These are phyloP conservation scores for Raffaelea albimanens DNA, from an alignment of 2,329 filamentous ascomycete species.

Conservation along the genomic window DNA sequence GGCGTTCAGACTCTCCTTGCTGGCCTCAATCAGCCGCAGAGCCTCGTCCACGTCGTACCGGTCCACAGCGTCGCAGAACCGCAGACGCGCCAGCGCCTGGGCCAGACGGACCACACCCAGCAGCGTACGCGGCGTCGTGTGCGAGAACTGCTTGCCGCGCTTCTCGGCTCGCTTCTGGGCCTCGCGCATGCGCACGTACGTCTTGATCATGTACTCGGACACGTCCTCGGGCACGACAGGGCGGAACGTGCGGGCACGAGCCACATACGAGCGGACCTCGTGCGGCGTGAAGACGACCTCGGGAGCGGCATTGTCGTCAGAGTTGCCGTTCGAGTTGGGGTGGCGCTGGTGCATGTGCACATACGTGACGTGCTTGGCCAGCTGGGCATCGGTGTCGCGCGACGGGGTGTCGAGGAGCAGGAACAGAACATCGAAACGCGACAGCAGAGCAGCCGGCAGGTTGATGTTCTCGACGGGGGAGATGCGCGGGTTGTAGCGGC, in stretches of 20 bases:
- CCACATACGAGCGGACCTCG: constrained; percentile 93
- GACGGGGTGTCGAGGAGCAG: constrained; percentile 90
- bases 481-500: constrained; percentile 93
- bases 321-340: constrained; percentile 37
- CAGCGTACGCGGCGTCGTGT: constrained; percentile 88
- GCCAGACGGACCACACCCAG: constrained; percentile 87
- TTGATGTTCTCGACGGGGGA: constrained; percentile 99
- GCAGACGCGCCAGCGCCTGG: constrained; percentile 83
- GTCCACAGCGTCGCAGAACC: constrained; percentile 76
- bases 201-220: constrained; percentile 93
- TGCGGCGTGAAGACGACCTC: constrained; percentile 78
- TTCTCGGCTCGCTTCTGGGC: constrained; percentile 87
- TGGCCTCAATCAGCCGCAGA: constrained; percentile 80
- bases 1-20: constrained; percentile 83
- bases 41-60: constrained; percentile 95
- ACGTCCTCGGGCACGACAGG: constrained; percentile 77
- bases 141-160: constrained; percentile 83
- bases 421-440: constrained; percentile 95
- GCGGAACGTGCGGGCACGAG: constrained; percentile 80
- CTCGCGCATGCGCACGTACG: constrained; percentile 89
- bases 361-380: constrained; percentile 89
- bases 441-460: constrained; percentile 89
- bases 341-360: constrained; percentile 97
- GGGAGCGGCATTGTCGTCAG: constrained; percentile 21
- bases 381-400: constrained; percentile 81